Evolutionary conservation across 1,284 basidiomycete species (phyloP), one percentile per base, ranked within the genome.

Genomic region (Meira miltonrushii): DNA sequence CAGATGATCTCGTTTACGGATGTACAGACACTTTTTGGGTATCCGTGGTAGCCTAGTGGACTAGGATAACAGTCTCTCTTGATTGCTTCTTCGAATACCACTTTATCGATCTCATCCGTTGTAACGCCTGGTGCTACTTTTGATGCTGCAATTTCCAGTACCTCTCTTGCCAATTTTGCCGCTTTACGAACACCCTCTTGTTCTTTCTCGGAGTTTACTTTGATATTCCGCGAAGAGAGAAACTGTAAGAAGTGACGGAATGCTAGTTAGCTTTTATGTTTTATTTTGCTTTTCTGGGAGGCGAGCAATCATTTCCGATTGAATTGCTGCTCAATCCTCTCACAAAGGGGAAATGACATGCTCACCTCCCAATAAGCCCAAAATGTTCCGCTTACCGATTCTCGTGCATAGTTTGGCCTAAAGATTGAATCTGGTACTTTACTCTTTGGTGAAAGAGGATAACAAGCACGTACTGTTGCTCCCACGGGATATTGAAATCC

Each of bases 11-110:
- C 95, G 80, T 99, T 98, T 44, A 98, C 82, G 28, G 90, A 72
- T 48, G 89, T 94, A 87, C 95, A 99, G 50, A 96, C 86, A 47
- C 91, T 95, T 82, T 97, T 96, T 25, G 94, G 94, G 79, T 88
- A 98, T 54, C 85, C 83, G 65, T 88, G 85, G 80, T 99, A 99
- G 77, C 92, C 92, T 57, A 98, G 82, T 39, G 95, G 90, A 39
- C 89, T 92, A 2, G 95, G 95, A 80, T 98, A 98, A 48, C 90
- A 86, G 71, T 91, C 86, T 56, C 93, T 84, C 80, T 94, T 89
- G 69, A 98, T 87, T 66, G 85, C 89, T 17, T 89, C 95, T 65
- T 90, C 85, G 80, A 98, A 94, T n/a, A 95, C 92, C 68, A 97
- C 87, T 67, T 86, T 87, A 80, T 99, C 95, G 28, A 78, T 54